Base-by-base conservation (phyloP, 2,329 filamentous ascomycete genomes). In the Neodidymelliopsis sp. region DNA sequence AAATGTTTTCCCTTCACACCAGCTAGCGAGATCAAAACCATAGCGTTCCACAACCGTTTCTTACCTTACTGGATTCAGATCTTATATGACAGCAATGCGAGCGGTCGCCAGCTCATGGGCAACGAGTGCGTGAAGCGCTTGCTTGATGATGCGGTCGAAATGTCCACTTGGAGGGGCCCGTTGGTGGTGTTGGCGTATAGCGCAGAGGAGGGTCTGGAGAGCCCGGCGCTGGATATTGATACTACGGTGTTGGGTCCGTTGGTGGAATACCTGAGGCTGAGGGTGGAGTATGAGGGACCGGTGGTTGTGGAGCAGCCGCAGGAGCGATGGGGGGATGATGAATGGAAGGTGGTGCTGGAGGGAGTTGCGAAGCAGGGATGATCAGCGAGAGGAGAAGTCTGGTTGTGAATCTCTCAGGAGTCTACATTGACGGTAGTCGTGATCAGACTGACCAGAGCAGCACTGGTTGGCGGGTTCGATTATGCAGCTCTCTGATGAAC, bases 301-400 rank as follows among this genome's bases (percentile, higher is more conserved):
- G 36, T 56, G 1, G 53, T 56, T 34, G 47, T 60, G 33, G 20
- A 60, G 47, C 55, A 60, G 29, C 57, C 57, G 40, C 57, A 56
- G 24, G 29, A 30, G 23, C 41, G 35, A 22, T 60, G 44, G 36
- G 37, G 22, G 4, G 35, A 48, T 34, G 35, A 35, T 4, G 42
- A 51, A 18, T 49, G 37, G 42, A 28, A 12, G 35, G 18, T 9
- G 13, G 29, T 60, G 6, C 12, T 37, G 31, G 30, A 15, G 11
- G 11, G 10, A 19, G 18, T 53, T 29, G 29, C n/a, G 18, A 8
- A 10, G 29, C 8, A 3, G 11, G 12, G 18, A 10, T 19, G 13
- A 16, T 12, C 13, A 31, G 29, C 11, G 15, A 9, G 13, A 4
- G 5, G 9, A 2, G 15, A 4, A 16, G 15, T 9, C 13, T 30